phyloP scores from a whole-genome alignment of 768 basidiomycete genomes.

The Leccinum obscurum region DNA sequence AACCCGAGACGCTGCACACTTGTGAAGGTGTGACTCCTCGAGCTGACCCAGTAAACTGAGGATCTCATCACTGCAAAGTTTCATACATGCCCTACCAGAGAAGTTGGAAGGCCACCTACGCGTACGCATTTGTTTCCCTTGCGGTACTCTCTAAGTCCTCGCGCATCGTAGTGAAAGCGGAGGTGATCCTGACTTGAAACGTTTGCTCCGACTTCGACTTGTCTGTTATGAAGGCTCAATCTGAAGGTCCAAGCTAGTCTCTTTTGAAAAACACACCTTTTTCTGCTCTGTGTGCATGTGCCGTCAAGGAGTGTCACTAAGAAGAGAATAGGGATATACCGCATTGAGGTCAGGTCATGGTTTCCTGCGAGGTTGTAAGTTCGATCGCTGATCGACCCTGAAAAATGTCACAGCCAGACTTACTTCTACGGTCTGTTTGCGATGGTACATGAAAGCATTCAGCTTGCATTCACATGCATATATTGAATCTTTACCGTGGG shows the following conservation, averaged over 20 bases:
- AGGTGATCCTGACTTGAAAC: slow-evolving; percentile 21
- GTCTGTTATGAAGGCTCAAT: slow-evolving; percentile 4
- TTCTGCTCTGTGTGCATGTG: slow-evolving; percentile 5
- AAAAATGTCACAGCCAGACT: neutral
- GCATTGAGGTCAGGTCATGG: slow-evolving; percentile 6
- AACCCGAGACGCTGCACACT: slow-evolving; percentile 7
- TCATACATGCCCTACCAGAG: neutral
- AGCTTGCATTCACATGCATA: slow-evolving; percentile 2
- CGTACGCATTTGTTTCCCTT: slow-evolving; percentile 30
- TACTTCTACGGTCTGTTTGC: slow-evolving; percentile 19
- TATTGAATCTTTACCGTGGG: slow-evolving; percentile 16
- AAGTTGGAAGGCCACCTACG: slow-evolving; percentile 20
- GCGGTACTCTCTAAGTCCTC: slow-evolving; percentile 11
- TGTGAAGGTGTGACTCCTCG: slow-evolving; percentile 21
- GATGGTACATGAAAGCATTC: neutral
- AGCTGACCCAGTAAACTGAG: slow-evolving; percentile 22
- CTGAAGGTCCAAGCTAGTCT: neutral
- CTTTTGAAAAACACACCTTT: slow-evolving; percentile 13
- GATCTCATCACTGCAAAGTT: slow-evolving; percentile 19
- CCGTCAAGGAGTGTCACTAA: neutral
- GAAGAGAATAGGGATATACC: slow-evolving; percentile 12
- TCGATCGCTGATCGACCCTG: slow-evolving; percentile 2
- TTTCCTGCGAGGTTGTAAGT: slow-evolving; percentile 11
- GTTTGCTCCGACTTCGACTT: slow-evolving; percentile 19
- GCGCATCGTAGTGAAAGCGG: slow-evolving; percentile 18